phyloP scores from a whole-genome alignment of 225 moss, liverwort and hornwort genomes.

The Bryoerythrophyllum caledonicum region DNA sequence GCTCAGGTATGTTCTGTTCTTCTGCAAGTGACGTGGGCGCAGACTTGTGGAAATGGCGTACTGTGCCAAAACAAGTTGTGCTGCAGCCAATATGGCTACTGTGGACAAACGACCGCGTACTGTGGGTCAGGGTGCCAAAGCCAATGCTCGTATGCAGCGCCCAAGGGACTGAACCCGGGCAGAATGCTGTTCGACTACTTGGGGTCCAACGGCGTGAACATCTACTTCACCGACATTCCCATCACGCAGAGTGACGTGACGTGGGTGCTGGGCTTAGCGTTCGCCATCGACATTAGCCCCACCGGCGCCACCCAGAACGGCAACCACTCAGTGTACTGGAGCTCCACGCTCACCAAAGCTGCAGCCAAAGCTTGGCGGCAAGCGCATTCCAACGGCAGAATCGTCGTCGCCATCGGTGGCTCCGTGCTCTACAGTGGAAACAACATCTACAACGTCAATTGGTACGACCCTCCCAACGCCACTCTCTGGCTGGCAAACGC shows the following conservation, averaged over 20 bases:
- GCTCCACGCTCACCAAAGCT: background rate
- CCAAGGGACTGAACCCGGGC: conserved; percentile 18
- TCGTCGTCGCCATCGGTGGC: conserved; percentile 22
- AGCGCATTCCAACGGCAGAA: background rate
- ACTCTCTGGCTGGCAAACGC: conserved; percentile 32
- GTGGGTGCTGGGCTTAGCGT: conserved; percentile 23
- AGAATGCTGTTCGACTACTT: conserved; percentile 24
- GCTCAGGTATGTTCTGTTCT: no score
- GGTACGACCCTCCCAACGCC: conserved; percentile 30
- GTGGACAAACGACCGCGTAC: conserved; percentile 35
- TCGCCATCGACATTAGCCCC: conserved; percentile 29
- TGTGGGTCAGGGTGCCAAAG: conserved; percentile 53
- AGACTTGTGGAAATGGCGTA: conserved; percentile 36
- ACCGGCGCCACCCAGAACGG: conserved; percentile 24
- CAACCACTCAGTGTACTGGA: conserved; percentile 22
- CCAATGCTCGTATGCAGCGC: conserved; percentile 40
- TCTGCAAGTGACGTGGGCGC: conserved; percentile 7
- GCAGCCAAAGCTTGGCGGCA: conserved; percentile 21
- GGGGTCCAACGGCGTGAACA: conserved; percentile 17
- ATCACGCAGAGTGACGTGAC: conserved; percentile 5
- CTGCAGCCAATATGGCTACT: conserved; percentile 47
- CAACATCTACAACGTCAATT: conserved; percentile 14
- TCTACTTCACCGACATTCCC: conserved; percentile 14
- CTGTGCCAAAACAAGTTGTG: conserved; percentile 46
- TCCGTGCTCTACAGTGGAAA: conserved; percentile 5